Conservation (phyloP, 2,329 filamentous ascomycete genomes). For the Fusarium xyrophilum region DNA sequence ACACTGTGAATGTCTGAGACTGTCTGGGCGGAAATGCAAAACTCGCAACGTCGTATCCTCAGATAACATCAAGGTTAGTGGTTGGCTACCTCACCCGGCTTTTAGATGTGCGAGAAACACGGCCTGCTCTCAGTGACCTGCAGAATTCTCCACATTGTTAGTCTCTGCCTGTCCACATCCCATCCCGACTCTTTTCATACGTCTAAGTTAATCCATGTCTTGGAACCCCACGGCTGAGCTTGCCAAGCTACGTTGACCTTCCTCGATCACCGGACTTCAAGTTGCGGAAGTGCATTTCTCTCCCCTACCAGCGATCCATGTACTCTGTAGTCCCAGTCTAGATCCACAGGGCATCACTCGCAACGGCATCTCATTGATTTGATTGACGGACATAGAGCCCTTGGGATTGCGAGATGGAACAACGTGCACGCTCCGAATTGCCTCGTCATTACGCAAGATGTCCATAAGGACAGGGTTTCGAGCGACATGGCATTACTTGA, state of each 20-base stretch:
- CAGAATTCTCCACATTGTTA: background rate
- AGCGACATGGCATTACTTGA: background rate
- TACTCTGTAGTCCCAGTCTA: slow-evolving; percentile 7
- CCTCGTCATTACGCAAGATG: slow-evolving; percentile 62
- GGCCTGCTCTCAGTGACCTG: background rate
- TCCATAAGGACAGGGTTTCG: slow-evolving; percentile 57
- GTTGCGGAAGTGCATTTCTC: slow-evolving; percentile 21
- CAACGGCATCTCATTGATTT: slow-evolving; percentile 17
- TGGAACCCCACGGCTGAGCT: slow-evolving; percentile 1
- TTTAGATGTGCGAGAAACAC: slow-evolving; percentile 36
- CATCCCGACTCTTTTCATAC: slow-evolving; percentile 9
- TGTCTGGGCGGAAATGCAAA: slow-evolving; percentile 22
- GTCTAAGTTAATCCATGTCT: slow-evolving; percentile 15
- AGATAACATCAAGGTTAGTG: background rate
- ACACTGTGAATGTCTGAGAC: background rate
- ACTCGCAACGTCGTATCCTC: slow-evolving; percentile 5
- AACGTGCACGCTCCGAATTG: slow-evolving; percentile 66
- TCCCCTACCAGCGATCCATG: slow-evolving; percentile 25
- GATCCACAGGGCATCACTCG: slow-evolving; percentile 13
- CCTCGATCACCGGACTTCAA: slow-evolving; percentile 30
- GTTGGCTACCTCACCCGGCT: slow-evolving; percentile 25
- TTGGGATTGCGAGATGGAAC: slow-evolving; percentile 68
- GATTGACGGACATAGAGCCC: slow-evolving; percentile 61
- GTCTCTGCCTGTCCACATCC: background rate
- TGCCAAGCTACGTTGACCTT: background rate